Evolutionary conservation across 768 basidiomycete species (phyloP), one percentile per base, ranked within the genome.

Genomic region (Cubamyces sp.): DNA sequence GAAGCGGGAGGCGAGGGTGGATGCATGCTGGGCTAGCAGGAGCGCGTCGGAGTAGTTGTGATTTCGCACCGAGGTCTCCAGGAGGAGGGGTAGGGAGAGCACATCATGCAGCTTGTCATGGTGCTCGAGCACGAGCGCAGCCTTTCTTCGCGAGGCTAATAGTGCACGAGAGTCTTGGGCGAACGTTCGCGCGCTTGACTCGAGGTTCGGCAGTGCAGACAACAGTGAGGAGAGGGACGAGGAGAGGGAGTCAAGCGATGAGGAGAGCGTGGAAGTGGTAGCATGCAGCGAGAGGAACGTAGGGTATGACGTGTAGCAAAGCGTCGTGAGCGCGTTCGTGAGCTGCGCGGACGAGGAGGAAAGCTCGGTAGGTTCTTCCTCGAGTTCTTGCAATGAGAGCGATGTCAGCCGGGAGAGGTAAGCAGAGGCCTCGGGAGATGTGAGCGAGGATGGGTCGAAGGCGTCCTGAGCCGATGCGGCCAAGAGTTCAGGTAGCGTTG

Each of bases 21-120:
- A 60, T 0, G 89, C 87, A 73, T 96, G 94, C 25, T 83, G 78
- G 5, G 90, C 83, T 41, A 98, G 82, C 26, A 94, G 90, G 59
- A 98, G 82, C 0, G 95, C 96, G 71, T 98, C 97, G 55, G 87
- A 82, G 77, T 95, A 98, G 74, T 92, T 90, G 7, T 94, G 94
- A 69, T 94, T 94, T 41, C 94, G 84, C 15, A 97, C 91, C 71
- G 94, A 98, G 1, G 94, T 92, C 72, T 96, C 93, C 70, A 97
- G 90, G 30, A 99, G 82, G 53, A 91, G 79, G 9, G 96, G 94
- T 50, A 96, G 84, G 67, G 97, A 95, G 59, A 98, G 85, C 39
- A 98, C 76, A 73, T 98, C 95, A 65, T 91, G 83, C 62, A 98
- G 83, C 74, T 95, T 95, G 73, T 96, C 94, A 70, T 94, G 91